These are phyloP conservation scores for Sporothrix brasiliensis DNA, from an alignment of 2,329 filamentous ascomycete species.

Conservation along the genomic window DNA sequence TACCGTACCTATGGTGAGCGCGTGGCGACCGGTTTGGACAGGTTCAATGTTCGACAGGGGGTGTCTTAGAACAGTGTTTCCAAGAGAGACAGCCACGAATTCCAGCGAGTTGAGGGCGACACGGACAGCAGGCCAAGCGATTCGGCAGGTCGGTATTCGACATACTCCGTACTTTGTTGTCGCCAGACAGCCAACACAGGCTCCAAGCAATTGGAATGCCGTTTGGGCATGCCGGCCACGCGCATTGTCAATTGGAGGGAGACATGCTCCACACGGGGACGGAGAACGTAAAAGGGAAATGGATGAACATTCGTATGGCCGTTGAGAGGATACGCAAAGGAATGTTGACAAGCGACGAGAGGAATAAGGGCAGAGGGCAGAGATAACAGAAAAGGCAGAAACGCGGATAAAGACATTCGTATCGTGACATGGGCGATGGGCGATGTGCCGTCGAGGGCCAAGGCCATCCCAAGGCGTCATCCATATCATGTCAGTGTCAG, in stretches of 20 bases:
- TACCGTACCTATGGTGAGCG: not conserved
- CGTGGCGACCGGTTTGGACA: slow-evolving; percentile 9
- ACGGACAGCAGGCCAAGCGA: not conserved
- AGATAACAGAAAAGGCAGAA: not conserved
- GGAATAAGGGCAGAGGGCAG: not conserved
- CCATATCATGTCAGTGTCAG: not conserved
- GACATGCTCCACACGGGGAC: not conserved
- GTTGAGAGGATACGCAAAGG: slow-evolving; percentile 5
- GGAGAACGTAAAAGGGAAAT: slow-evolving; percentile 17
- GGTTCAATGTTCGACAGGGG: slow-evolving; percentile 16
- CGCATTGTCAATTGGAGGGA: not conserved
- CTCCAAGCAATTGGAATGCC: not conserved
- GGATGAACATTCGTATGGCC: not conserved
- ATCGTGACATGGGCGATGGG: not conserved
- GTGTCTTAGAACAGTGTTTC: slow-evolving; percentile 13
- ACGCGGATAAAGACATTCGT: not conserved
- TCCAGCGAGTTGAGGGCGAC: not conserved
- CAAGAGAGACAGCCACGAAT: slow-evolving; percentile 16
- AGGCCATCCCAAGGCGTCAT: not conserved
- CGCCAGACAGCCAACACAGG: not conserved
- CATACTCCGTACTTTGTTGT: too few relatives aligned
- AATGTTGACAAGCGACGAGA: slow-evolving; percentile 10
- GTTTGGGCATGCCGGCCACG: slow-evolving; percentile 4
- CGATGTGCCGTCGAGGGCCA: not conserved
- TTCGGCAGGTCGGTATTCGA: too few relatives aligned